phyloP scores from a whole-genome alignment of 306 rosid species.

The Quercus variabilis region DNA sequence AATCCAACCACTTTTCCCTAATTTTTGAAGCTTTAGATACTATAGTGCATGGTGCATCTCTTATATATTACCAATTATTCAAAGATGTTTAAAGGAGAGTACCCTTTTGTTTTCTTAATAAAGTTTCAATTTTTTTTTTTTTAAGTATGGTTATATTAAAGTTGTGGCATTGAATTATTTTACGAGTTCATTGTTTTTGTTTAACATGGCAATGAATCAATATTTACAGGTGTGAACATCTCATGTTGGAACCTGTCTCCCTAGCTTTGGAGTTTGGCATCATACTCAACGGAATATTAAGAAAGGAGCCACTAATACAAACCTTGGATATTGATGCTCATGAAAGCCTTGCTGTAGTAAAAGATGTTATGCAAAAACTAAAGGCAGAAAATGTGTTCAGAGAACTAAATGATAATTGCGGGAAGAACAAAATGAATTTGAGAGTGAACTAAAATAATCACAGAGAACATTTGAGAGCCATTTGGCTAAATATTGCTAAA shows the following conservation, averaged over 20 bases:
- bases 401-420: no score
- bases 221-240: conserved; percentile 79
- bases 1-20: no score
- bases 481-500: no score
- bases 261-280: conserved; percentile 87
- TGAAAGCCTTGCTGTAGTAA: no score
- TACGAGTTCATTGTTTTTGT: background rate
- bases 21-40: no score
- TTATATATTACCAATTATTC: no score
- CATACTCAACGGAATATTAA: conserved; percentile 79
- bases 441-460: no score
- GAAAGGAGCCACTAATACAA: conserved; percentile 54
- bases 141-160: background rate
- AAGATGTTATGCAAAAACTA: no score
- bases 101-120: background rate
- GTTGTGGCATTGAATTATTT: background rate
- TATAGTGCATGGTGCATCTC: no score
- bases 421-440: no score
- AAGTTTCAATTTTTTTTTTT: background rate
- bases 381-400: no score
- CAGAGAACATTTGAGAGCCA: no score
- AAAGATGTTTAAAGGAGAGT: background rate
- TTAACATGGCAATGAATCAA: conserved; percentile 5
- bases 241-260: conserved; percentile 87
- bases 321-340: conserved; percentile 95